phyloP scores from a whole-genome alignment of 2,329 filamentous ascomycete species.

The Podosphaera xanthii region DNA sequence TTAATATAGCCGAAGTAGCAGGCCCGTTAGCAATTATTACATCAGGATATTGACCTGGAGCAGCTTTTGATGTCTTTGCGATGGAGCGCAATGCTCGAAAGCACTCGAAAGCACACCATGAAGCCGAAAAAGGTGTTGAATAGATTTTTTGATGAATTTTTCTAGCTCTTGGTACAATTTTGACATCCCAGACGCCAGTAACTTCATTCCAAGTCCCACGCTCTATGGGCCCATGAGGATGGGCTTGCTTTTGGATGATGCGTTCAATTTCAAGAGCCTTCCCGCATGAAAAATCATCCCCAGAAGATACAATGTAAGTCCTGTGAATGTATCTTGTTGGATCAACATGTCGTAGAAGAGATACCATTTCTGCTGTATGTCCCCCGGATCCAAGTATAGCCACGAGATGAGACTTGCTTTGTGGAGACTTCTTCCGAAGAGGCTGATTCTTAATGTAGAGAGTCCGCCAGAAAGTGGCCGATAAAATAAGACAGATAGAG shows the following conservation, averaged over 20 bases:
- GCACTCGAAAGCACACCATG: conserved; percentile 41
- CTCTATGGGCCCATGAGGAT: conserved; percentile 1
- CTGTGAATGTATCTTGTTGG: conserved; percentile 34
- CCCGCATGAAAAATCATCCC: conserved; percentile 47
- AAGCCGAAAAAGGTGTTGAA: conserved; percentile 46
- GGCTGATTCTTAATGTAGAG: not conserved
- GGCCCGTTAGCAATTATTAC: conserved; percentile 74
- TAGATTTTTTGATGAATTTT: conserved; percentile 59
- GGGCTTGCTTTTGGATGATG: conserved; percentile 11
- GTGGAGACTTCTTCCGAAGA: conserved; percentile 7
- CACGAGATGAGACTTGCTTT: conserved; percentile 34
- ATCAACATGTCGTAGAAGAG: conserved; percentile 45
- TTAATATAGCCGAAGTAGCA: conserved; percentile 61
- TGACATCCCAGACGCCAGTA: conserved; percentile 20
- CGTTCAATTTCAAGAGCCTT: conserved; percentile 42
- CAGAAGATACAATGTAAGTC: conserved; percentile 54
- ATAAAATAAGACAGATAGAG: too few relatives aligned
- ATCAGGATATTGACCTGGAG: conserved; percentile 33
- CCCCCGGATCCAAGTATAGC: conserved; percentile 81
- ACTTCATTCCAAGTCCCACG: conserved; percentile 3
- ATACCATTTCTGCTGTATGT: conserved; percentile 86
- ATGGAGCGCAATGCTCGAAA: conserved; percentile 27
- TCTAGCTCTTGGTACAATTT: conserved; percentile 52
- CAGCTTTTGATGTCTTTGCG: conserved; percentile 12
- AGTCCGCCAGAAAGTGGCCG: too few relatives aligned